phyloP scores from a whole-genome alignment of 164 flowering plant genomes.

The Cinnamomum micranthum region DNA sequence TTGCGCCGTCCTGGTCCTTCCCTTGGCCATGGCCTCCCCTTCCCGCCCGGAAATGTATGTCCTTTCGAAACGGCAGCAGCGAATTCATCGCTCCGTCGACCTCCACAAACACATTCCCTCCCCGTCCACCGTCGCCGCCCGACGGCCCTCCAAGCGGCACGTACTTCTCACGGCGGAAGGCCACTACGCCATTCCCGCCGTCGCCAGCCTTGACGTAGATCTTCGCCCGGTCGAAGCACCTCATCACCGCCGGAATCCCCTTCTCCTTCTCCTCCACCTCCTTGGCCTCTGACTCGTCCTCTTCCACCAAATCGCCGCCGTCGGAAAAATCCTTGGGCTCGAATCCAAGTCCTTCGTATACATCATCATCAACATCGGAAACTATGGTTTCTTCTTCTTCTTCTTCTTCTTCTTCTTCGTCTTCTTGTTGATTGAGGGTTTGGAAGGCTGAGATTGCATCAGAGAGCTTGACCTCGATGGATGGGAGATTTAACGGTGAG shows the following conservation, averaged over 20 bases:
- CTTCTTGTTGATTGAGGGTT: constrained; percentile 10
- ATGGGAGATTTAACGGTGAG: not conserved
- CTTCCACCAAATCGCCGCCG: constrained; percentile 7
- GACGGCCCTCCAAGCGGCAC: constrained; percentile 96
- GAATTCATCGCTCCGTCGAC: constrained; percentile 94
- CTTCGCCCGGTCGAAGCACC: constrained; percentile 90
- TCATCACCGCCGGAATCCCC: constrained; percentile 94
- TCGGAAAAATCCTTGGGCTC: constrained; percentile 6
- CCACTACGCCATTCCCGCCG: constrained; percentile 97
- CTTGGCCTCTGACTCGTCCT: constrained; percentile 4
- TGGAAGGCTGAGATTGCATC: constrained; percentile 13
- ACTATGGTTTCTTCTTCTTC: constrained; percentile 11
- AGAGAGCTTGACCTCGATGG: constrained; percentile 30
- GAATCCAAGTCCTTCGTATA: constrained; percentile 11
- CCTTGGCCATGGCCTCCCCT: constrained; percentile 89
- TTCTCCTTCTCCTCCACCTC: constrained; percentile 63
- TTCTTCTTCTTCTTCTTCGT: constrained; percentile 15
- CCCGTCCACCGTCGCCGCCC: constrained; percentile 95
- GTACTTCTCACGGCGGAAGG: constrained; percentile 87
- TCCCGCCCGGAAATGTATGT: constrained; percentile 84
- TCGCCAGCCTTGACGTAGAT: constrained; percentile 80
- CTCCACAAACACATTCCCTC: constrained; percentile 85
- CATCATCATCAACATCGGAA: constrained; percentile 14
- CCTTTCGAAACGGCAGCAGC: constrained; percentile 72
- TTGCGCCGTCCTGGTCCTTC: constrained; percentile 61